These are phyloP conservation scores for Hypoxylon sp. DNA, from an alignment of 2,329 filamentous ascomycete species.

Conservation along the genomic window DNA sequence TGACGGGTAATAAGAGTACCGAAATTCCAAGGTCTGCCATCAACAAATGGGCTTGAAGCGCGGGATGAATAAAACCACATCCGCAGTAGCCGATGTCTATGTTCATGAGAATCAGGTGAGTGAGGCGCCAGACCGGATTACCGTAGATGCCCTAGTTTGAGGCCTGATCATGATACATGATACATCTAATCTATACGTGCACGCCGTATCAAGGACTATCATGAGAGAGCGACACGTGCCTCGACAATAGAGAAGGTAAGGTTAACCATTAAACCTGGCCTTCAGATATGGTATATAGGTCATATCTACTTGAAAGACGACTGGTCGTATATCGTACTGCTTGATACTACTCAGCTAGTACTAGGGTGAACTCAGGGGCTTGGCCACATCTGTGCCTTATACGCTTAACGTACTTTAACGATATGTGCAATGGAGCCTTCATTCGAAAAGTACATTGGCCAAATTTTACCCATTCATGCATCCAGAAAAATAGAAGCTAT, in stretches of 20 bases:
- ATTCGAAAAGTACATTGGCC: neutral
- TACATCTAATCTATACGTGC: neutral
- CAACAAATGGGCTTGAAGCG: neutral
- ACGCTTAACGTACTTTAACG: neutral
- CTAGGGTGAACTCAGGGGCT: neutral
- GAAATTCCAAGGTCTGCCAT: neutral
- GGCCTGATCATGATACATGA: neutral
- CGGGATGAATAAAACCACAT: constrained; percentile 6
- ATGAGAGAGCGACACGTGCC: neutral
- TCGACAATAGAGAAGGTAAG: neutral
- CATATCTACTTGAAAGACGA: neutral
- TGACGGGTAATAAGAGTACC: neutral
- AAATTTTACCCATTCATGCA: neutral
- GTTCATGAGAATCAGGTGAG: neutral
- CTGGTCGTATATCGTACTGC: neutral
- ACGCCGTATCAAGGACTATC: neutral
- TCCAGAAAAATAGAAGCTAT: too few species aligned
- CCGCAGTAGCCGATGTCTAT: constrained; percentile 5
- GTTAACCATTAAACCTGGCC: neutral
- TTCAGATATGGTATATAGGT: too few species aligned
- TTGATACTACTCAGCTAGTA: neutral
- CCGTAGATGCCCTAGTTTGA: constrained; percentile 2
- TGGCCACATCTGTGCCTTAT: neutral
- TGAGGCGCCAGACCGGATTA: neutral
- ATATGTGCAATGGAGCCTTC: neutral